Conservation (phyloP, 129 eudicot genomes). For the Kitagawia praeruptora region DNA sequence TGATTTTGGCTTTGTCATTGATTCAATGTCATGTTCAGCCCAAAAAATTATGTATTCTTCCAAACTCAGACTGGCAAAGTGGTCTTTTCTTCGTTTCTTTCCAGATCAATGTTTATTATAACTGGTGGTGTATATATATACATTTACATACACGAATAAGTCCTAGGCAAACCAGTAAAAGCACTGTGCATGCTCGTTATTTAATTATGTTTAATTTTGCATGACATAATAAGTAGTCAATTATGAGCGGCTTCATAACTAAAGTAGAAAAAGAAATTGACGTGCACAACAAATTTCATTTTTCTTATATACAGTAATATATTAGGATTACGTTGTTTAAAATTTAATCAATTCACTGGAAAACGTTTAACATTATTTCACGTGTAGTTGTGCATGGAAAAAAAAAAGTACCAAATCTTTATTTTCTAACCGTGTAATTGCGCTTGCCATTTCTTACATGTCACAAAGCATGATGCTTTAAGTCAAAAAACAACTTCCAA, state of each 20-base stretch:
- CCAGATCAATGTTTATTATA: neutral
- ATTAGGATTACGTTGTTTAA: neutral
- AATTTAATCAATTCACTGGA: neutral
- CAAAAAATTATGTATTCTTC: neutral
- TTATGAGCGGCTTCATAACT: neutral
- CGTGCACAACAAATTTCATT: neutral
- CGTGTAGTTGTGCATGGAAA: neutral
- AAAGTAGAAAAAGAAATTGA: neutral
- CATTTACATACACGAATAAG: no score
- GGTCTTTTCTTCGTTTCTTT: slow-evolving; percentile 1
- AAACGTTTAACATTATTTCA: slow-evolving; percentile 3
- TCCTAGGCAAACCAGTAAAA: no score
- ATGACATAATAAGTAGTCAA: slow-evolving; percentile 1
- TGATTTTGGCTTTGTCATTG: slow-evolving; percentile 5
- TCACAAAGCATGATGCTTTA: no score
- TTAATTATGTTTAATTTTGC: neutral
- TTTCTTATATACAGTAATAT: neutral
- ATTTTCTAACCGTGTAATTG: neutral
- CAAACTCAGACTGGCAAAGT: neutral
- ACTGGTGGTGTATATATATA: no score
- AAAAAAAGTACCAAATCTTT: neutral
- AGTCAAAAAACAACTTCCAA: neutral
- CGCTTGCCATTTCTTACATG: neutral
- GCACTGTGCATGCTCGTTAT: neutral
- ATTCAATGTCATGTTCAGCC: neutral